These are phyloP conservation scores for Naganishia vishniacii DNA, from an alignment of 768 basidiomycete species.

Conservation along the genomic window DNA sequence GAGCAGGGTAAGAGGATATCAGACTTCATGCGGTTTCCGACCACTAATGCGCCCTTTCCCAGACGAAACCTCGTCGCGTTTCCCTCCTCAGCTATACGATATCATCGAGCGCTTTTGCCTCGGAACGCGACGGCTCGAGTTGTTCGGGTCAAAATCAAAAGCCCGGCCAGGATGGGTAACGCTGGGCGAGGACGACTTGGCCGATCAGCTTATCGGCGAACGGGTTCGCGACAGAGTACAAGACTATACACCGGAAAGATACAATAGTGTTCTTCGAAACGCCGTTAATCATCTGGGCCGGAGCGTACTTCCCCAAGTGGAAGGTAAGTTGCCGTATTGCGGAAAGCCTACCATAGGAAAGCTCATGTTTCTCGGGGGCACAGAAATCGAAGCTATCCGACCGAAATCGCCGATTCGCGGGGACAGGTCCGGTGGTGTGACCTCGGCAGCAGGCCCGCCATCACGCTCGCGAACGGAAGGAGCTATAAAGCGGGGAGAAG, in stretches of 20 bases:
- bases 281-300: constrained; percentile 13
- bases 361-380: constrained; percentile 23
- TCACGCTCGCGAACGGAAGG: constrained; percentile 27
- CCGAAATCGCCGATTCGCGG: constrained; percentile 66
- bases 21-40: background rate
- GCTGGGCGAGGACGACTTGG: constrained; percentile 45
- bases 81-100: constrained; percentile 88
- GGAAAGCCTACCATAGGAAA: constrained; percentile 55
- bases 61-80: constrained; percentile 59
- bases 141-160: constrained; percentile 67
- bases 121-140: constrained; percentile 80
- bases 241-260: constrained; percentile 19
- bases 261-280: constrained; percentile 27
- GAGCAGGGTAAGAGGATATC: constrained; percentile 3
- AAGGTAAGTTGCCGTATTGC: constrained; percentile 61
- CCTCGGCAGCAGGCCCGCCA: background rate
- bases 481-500: constrained; percentile 28
- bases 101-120: constrained; percentile 97
- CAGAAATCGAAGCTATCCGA: constrained; percentile 73
- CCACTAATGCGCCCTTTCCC: background rate
- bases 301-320: constrained; percentile 21
- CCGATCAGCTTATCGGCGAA: constrained; percentile 16
- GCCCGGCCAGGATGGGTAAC: constrained; percentile 88
- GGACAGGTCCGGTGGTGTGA: constrained; percentile 15
- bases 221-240: background rate